Evolutionary conservation across 1,139 yeast genomes (phyloP), one percentile per base, ranked within the genome.

Genomic region (Geotrichum carabidarum): DNA sequence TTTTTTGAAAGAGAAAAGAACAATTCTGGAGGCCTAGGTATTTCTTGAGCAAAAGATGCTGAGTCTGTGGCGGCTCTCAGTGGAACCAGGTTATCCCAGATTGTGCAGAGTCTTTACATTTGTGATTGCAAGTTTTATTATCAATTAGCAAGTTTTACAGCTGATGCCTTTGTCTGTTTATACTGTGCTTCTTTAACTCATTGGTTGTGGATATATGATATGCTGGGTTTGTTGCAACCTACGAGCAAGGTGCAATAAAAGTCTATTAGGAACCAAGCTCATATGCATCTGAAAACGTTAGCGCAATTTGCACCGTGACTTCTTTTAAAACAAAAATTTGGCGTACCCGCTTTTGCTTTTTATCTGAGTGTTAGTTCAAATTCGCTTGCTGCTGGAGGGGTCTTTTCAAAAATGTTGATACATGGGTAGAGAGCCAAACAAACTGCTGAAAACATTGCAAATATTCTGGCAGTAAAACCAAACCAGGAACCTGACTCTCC

Each of bases 401-500:
- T 88, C 61, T 74, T 89, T 61, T 87, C 90, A 83, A 89, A 83
- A 89, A 86, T 70, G 95, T 95, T 46, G 86, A 91, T 5, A 95
- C 63, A 68, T 71, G 69, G 72, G 74, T 35, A 71, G 71, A 71
- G 71, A 57, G 74, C 74, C 40, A 63, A 62, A 43, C 67, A 64
- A 38, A 96, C 96, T 0, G 89, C 95, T 1, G 83, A 85, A 50
- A 78, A 95, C 66, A 74, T 89, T 38, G 85, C 86, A 68, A 93
- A 86, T 66, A 73, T 89, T 55, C 76, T 84, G 37, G 90, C 85
- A 58, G 79, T 81, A 67, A 68, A 78, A 51, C 89, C 95, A 2
- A 66, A 69, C 35, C 86, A 89, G 41, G 78, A 81, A 42, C 58
- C 63, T 7, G 60, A 64, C 63, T 79, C 86, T 7, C 74, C 80